phyloP scores from a whole-genome alignment of 192 early-diverging fungal species.

The Coemansia sp. region DNA sequence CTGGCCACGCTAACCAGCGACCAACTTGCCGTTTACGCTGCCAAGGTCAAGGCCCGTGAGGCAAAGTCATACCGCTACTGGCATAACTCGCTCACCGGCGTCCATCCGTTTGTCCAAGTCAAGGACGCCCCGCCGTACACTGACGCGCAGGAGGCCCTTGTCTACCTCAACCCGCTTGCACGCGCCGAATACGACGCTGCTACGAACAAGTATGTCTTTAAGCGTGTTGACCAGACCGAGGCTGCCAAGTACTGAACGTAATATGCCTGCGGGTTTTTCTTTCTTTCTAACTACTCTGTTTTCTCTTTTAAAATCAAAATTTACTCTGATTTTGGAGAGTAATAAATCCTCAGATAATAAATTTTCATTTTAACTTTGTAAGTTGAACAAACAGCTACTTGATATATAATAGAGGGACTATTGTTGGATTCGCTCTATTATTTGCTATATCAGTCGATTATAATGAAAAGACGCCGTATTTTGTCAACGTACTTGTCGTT shows the following conservation, averaged over 20 bases:
- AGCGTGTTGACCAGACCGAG: conserved; percentile 41
- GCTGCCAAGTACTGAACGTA: conserved; percentile 9
- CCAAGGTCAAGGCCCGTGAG: conserved; percentile 70
- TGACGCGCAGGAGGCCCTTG: conserved; percentile 71
- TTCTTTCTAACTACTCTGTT: background rate
- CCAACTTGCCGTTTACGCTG: conserved; percentile 71
- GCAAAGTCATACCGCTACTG: conserved; percentile 83
- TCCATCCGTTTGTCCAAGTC: conserved; percentile 78
- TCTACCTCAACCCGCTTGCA: conserved; percentile 86
- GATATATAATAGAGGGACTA: too few species aligned
- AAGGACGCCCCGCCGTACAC: conserved; percentile 87
- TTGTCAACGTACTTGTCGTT: background rate
- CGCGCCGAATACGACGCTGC: conserved; percentile 83
- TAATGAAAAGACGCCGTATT: background rate
- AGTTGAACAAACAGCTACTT: too few species aligned
- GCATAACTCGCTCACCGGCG: conserved; percentile 85
- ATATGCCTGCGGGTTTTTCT: background rate
- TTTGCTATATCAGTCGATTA: too few species aligned
- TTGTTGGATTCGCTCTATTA: too few species aligned
- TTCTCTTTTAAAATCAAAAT: too few species aligned
- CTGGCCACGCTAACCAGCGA: conserved; percentile 69
- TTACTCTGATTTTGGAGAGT: too few species aligned
- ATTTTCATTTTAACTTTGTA: too few species aligned
- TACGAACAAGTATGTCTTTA: conserved; percentile 42
- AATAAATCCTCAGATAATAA: too few species aligned